Percentiles rank a stretch among this genome's conserved stretches.
These are phyloP conservation scores for Nothomitra cinnamomea DNA, from an alignment of 2,329 filamentous ascomycete genomes.

Conservation along the genomic window DNA sequence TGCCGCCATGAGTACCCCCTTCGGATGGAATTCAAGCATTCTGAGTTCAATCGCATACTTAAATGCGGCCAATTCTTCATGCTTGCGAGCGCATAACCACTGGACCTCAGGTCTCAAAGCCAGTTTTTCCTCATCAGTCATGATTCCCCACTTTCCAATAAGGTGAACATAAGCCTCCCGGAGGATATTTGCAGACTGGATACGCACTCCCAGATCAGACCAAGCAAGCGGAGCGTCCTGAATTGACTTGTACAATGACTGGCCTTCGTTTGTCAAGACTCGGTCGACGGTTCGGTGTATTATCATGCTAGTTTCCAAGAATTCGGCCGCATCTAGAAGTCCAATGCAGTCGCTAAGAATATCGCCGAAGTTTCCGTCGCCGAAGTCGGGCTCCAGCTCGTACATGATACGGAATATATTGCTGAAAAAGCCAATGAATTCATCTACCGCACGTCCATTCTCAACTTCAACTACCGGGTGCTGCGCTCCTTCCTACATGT, in stretches of 20 bases:
- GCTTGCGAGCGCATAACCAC: conserved; percentile 19
- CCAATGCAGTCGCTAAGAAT: conserved; percentile 25
- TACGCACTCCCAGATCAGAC: conserved; percentile 27
- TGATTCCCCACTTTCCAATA: conserved; percentile 23
- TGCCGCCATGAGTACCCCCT: conserved; percentile 13
- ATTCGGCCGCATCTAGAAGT: conserved; percentile 29
- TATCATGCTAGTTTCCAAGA: conserved; percentile 25
- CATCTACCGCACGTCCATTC: conserved; percentile 5
- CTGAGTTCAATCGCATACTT: conserved; percentile 15
- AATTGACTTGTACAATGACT: conserved; percentile 29
- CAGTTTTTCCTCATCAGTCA: conserved; percentile 11
- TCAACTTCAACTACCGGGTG: conserved; percentile 10
- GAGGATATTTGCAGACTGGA: conserved; percentile 29
- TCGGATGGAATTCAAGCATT: conserved; percentile 21
- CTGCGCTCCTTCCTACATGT: conserved; percentile 11
- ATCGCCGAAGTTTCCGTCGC: conserved; percentile 21
- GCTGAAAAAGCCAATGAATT: conserved; percentile 18
- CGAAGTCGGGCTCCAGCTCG: conserved; percentile 24
- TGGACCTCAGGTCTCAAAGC: conserved; percentile 13
- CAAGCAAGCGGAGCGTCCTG: conserved; percentile 26
- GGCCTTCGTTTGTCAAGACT: conserved; percentile 29
- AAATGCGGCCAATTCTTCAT: conserved; percentile 11
- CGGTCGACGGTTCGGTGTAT: conserved; percentile 30
- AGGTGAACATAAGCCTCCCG: conserved; percentile 28
- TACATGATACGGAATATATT: conserved; percentile 31